Evolutionary conservation across 352 stramenopile genomes (phyloP).

Genomic region (Pythium brassicae): DNA sequence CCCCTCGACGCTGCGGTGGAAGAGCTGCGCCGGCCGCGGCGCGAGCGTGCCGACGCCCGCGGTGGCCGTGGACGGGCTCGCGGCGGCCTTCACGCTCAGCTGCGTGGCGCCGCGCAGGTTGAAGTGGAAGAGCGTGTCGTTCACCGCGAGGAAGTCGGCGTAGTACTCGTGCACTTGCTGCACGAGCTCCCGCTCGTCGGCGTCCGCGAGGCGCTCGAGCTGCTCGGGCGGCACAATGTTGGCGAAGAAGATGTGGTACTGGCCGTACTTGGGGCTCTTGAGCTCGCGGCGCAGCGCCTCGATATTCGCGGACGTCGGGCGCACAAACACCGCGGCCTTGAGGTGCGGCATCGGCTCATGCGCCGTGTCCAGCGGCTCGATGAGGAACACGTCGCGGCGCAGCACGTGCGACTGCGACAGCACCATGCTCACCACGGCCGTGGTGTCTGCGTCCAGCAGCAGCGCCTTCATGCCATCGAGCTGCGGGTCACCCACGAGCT

Average conservation of each 20-base stretch:
- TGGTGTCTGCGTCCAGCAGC: conserved; percentile 94
- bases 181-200: conserved; percentile 94
- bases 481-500: conserved; percentile 78
- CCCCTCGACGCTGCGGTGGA: conserved; percentile 92
- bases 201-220: conserved; percentile 94
- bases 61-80: conserved; percentile 30
- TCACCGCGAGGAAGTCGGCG: conserved; percentile 97
- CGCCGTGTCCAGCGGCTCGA: conserved; percentile 85
- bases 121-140: conserved; percentile 97
- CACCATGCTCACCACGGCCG: conserved; percentile 94
- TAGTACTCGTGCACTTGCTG: conserved; percentile 98
- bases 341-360: conserved; percentile 91
- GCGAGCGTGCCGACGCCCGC: conserved; percentile 36
- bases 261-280: conserved; percentile 91
- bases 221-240: conserved; percentile 94
- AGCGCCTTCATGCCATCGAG: conserved; percentile 96
- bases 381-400: conserved; percentile 94
- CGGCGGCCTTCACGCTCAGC: conserved; percentile 34
- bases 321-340: conserved; percentile 94
- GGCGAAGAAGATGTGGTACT: conserved; percentile 99
- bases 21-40: conserved; percentile 56
- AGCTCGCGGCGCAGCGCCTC: conserved; percentile 92
- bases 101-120: conserved; percentile 79
- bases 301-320: conserved; percentile 90
- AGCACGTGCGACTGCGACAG: conserved; percentile 96